A percentile compares a stretch with the other conserved stretches of the same genome.
These are phyloP conservation scores for Diplotaxis tenuifolia DNA, from an alignment of 345 rosid genomes.

Conservation along the genomic window DNA sequence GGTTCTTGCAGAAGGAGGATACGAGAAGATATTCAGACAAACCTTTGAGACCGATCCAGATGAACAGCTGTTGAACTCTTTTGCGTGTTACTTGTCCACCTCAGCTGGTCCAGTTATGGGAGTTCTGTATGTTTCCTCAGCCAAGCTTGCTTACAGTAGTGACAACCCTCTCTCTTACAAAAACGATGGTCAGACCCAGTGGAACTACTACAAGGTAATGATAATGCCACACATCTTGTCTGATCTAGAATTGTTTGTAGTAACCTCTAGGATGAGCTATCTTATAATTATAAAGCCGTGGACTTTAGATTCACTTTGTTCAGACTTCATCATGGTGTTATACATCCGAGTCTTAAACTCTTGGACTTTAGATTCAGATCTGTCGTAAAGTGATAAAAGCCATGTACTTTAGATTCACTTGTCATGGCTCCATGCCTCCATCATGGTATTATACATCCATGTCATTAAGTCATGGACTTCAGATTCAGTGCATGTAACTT, in stretches of 20 bases:
- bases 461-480: neutral
- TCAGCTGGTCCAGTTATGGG: slow-evolving; percentile 94
- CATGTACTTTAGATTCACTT: neutral
- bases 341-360: neutral
- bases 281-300: neutral
- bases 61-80: slow-evolving; percentile 55
- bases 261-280: neutral
- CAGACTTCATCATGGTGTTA: too few relatives aligned
- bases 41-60: slow-evolving; percentile 78
- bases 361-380: neutral
- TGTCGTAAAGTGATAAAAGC: neutral
- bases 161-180: slow-evolving; percentile 75
- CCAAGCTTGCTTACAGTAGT: slow-evolving; percentile 68
- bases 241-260: neutral
- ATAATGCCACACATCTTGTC: slow-evolving; percentile 6
- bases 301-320: neutral
- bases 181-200: slow-evolving; percentile 53
- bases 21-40: slow-evolving; percentile 67
- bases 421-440: too few relatives aligned
- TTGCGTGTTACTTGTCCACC: slow-evolving; percentile 75
- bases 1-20: slow-evolving; percentile 81
- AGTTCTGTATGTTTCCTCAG: slow-evolving; percentile 59
- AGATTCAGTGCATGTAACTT: neutral
- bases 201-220: slow-evolving; percentile 87
- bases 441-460: too few relatives aligned